Conservation (phyloP, 208 protist species). For the Trichomonas gallinae region DNA sequence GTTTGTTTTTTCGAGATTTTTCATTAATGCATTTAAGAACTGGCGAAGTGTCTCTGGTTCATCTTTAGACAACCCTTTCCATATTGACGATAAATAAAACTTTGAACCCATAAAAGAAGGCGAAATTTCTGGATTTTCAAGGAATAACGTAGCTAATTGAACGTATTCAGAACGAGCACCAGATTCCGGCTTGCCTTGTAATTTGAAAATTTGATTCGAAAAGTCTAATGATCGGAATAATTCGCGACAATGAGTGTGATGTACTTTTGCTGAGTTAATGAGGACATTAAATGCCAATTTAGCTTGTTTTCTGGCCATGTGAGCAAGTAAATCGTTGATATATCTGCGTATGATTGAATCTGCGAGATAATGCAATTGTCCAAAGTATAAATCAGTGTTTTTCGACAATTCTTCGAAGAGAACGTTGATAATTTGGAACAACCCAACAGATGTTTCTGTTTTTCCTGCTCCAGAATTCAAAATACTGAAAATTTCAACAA, state of each 20-base stretch:
- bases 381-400: background rate
- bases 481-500: conserved; percentile 15
- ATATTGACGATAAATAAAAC: background rate
- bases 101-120: background rate
- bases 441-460: background rate
- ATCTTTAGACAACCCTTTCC: background rate
- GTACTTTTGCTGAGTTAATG: background rate
- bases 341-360: background rate
- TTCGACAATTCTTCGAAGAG: background rate
- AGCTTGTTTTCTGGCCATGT: background rate
- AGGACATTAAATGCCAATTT: background rate
- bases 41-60: too few relatives aligned
- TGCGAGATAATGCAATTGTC: background rate
- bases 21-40: background rate
- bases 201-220: background rate
- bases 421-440: background rate
- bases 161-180: background rate
- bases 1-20: background rate
- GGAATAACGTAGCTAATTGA: background rate
- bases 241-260: background rate
- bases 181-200: background rate
- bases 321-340: background rate
- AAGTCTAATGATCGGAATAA: background rate
- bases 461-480: background rate
- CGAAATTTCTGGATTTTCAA: background rate